Conservation (phyloP, 2,329 filamentous ascomycete genomes). For the Fonsecaea multimorphosa region DNA sequence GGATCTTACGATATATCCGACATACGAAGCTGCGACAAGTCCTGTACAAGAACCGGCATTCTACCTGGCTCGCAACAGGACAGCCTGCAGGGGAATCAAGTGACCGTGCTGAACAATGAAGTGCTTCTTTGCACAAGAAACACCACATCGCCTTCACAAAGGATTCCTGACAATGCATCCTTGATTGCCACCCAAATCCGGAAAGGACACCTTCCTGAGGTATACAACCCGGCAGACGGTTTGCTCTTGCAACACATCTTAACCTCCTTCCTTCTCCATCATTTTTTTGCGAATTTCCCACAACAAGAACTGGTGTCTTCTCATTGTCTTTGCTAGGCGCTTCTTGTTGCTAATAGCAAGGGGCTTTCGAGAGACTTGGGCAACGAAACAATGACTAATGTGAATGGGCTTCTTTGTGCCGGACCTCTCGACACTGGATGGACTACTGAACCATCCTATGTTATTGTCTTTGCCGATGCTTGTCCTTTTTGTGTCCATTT, state of each 20-base stretch:
- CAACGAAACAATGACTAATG: not conserved
- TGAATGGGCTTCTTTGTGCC: slow-evolving; percentile 13
- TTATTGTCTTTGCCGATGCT: slow-evolving; percentile 12
- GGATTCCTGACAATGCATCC: not conserved
- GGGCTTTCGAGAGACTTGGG: not conserved
- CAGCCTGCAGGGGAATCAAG: not conserved
- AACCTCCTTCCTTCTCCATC: not conserved
- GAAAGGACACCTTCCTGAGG: not conserved
- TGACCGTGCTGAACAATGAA: not conserved
- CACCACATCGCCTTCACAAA: not conserved
- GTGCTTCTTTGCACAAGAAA: not conserved
- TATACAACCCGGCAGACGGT: not conserved
- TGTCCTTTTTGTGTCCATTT: slow-evolving; percentile 7
- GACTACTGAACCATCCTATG: not conserved
- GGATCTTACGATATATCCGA: not conserved
- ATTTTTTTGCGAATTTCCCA: not conserved
- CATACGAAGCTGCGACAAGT: not conserved
- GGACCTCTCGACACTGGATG: not conserved
- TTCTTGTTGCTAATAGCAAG: not conserved
- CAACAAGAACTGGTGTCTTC: not conserved
- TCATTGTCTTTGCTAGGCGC: not conserved
- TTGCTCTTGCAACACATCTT: not conserved
- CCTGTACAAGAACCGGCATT: not conserved
- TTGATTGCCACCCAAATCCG: not conserved
- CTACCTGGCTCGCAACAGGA: not conserved